Base-by-base conservation (phyloP, 2,329 filamentous ascomycete genomes). In the Phaeosphaeria sp. region DNA sequence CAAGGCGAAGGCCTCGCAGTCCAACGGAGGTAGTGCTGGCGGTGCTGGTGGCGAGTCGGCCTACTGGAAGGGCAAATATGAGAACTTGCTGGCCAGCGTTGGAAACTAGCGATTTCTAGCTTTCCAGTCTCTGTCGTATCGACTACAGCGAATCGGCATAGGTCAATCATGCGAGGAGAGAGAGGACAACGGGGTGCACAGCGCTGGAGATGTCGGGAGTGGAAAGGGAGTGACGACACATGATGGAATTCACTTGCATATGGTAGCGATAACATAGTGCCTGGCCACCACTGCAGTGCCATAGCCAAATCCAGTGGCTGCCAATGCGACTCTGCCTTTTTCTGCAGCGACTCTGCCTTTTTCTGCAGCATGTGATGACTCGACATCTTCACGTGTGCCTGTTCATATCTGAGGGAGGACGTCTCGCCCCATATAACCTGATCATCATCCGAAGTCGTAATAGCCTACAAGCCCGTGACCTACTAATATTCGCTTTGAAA, bases 41-140 rank as follows among this genome's bases (percentile, higher is more conserved):
- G 54, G 44, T 15, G 20, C 45, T 24, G 39, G 33, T 43, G 44
- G 24, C 2, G 64, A 69, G 33, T 47, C 45, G 24, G 49, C 43
- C 0, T 70, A 72, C 61, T 73, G 70, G 70, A 69, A 68, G 55
- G 48, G 44, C 22, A 71, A 68, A 56, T 73, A 73, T 27, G 68
- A 73, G 20, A 47, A 44, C 2, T 64, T 72, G 18, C 50, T 71
- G 48, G 57, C 64, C 20, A 55, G 43, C 18, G 24, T 69, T 39
- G 53, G 67, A 21, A 39, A 24, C 47, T 49, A 36, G 30, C 30
- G 30, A 7, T 36, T 36, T 6, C 11, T 36, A 7, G 25, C 30
- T 36, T 36, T 36, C 30, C 22, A 21, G 15, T n/a, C 24, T 5
- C 6, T 45, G 25, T 30, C 30, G 15, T 36, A n/a, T 13, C 15